Evolutionary conservation across 2,329 filamentous ascomycete species (phyloP).

Genomic region (Clarireedia monteithiana): DNA sequence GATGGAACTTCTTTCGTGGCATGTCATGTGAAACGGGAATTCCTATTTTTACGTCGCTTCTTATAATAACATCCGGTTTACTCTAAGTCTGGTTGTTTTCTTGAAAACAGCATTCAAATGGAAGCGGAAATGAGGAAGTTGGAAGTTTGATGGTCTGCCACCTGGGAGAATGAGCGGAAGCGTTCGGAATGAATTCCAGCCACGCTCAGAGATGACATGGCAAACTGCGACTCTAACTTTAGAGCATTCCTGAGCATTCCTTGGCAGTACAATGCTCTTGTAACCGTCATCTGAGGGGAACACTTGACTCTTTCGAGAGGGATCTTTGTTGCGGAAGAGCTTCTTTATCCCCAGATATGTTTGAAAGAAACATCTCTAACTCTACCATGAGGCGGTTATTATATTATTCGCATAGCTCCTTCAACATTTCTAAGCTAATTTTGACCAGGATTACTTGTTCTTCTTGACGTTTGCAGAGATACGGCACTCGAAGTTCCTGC

Average conservation of each 20-base stretch:
- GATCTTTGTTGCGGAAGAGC: not conserved
- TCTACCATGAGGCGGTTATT: not conserved
- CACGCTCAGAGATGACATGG: too few species aligned
- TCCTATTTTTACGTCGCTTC: not conserved
- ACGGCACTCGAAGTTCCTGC: not conserved
- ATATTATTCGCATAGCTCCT: not conserved
- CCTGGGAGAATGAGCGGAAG: not conserved
- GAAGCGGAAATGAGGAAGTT: not conserved
- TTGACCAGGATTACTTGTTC: not conserved
- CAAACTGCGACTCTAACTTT: not conserved
- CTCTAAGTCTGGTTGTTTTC: too few species aligned
- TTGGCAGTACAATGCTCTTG: not conserved
- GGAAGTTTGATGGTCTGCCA: not conserved
- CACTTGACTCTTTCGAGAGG: not conserved
- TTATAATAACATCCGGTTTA: too few species aligned
- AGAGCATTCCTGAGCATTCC: not conserved
- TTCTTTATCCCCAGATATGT: not conserved
- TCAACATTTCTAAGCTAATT: not conserved
- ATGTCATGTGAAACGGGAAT: not conserved
- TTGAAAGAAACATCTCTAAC: not conserved
- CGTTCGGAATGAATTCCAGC: not conserved
- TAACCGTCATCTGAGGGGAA: not conserved
- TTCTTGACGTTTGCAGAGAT: slow-evolving; percentile 6
- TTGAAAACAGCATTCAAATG: too few species aligned
- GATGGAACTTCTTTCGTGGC: too few species aligned